These are phyloP conservation scores for Delonix regia DNA, from an alignment of 306 rosid species.

Conservation along the genomic window DNA sequence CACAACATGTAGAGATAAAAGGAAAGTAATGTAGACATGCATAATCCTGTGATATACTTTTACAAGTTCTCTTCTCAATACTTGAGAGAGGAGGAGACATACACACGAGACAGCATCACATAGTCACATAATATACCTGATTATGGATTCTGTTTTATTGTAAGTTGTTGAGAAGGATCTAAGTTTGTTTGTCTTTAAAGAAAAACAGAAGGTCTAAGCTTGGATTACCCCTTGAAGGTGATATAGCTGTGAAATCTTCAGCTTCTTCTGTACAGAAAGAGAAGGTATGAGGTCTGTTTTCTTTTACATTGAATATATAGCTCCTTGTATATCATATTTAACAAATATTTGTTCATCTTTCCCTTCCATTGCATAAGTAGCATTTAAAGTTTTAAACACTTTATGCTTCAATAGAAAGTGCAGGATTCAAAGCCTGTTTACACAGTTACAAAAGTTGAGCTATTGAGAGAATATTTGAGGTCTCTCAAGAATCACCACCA, in stretches of 20 bases:
- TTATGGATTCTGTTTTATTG: neutral
- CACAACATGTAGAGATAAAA: neutral
- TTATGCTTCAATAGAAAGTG: conserved; percentile 32
- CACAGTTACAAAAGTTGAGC: conserved; percentile 44
- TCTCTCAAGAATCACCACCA: conserved; percentile 58
- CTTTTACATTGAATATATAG: neutral
- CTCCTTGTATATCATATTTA: conserved; percentile 17
- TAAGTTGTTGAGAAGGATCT: neutral
- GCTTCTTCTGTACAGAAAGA: conserved; percentile 29
- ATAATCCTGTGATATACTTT: neutral
- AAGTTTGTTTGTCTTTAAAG: conserved; percentile 43
- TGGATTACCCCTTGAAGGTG: conserved; percentile 51
- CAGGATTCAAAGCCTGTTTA: conserved; percentile 46
- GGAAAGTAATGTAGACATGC: neutral
- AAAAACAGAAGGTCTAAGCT: conserved; percentile 53
- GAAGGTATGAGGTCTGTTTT: conserved; percentile 40
- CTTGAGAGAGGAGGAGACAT: neutral
- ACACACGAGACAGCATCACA: neutral
- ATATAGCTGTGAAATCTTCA: conserved; percentile 31
- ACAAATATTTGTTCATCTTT: neutral
- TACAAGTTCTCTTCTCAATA: conserved; percentile 1
- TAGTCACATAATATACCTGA: neutral
- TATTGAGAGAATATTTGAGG: conserved; percentile 67
- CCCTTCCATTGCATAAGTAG: neutral
- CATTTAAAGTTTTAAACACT: neutral